Evolutionary conservation across 2,329 filamentous ascomycete genomes (phyloP).

Genomic region (Dactylellina cionopaga): DNA sequence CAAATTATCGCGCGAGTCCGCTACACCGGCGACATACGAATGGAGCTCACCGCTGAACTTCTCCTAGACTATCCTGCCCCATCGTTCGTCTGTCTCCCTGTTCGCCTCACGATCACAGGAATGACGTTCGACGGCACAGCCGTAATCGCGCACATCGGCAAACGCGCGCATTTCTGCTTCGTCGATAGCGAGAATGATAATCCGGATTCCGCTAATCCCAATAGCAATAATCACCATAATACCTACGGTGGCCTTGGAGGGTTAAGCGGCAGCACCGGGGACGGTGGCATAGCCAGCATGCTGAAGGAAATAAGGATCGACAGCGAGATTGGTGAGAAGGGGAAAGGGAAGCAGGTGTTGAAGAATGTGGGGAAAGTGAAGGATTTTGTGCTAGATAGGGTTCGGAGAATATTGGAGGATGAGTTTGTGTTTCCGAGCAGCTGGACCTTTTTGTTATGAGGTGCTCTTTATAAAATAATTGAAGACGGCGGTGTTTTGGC

Average conservation of each 20-base stretch:
- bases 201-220: slow-evolving; percentile 63
- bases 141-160: slow-evolving; percentile 88
- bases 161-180: slow-evolving; percentile 91
- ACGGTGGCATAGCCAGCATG: slow-evolving; percentile 73
- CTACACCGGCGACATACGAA: slow-evolving; percentile 85
- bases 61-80: slow-evolving; percentile 98
- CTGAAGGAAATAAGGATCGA: slow-evolving; percentile 94
- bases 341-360: slow-evolving; percentile 89
- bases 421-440: slow-evolving; percentile 98
- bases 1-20: slow-evolving; percentile 91
- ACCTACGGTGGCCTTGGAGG: slow-evolving; percentile 50
- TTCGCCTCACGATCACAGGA: slow-evolving; percentile 94
- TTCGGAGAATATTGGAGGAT: slow-evolving; percentile 95
- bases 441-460: slow-evolving; percentile 91
- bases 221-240: slow-evolving; percentile 63
- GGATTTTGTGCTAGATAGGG: slow-evolving; percentile 94
- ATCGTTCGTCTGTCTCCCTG: slow-evolving; percentile 93
- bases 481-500: not conserved
- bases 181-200: slow-evolving; percentile 86
- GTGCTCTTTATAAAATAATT: too few species aligned
- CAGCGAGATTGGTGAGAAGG: slow-evolving; percentile 94
- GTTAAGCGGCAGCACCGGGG: slow-evolving; percentile 63
- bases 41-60: slow-evolving; percentile 93
- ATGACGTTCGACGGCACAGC: slow-evolving; percentile 95
- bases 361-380: slow-evolving; percentile 99